Evolutionary conservation across 2,329 filamentous ascomycete genomes (phyloP).

Genomic region (Venturia oleaginea): DNA sequence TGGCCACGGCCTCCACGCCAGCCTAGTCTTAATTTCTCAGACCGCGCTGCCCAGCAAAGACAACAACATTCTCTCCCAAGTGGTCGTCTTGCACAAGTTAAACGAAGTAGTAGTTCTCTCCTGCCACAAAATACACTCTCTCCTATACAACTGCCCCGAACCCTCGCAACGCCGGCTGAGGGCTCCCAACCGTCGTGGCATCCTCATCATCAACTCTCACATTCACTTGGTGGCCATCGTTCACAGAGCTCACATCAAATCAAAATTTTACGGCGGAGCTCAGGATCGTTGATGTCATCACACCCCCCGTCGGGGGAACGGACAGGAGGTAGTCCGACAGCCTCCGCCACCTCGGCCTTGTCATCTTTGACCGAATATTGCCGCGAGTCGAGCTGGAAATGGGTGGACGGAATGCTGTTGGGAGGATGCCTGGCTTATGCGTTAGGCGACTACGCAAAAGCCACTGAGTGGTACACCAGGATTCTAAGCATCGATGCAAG

Average conservation of each 20-base stretch:
- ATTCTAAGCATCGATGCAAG: constrained; percentile 50
- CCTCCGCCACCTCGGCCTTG: constrained; percentile 57
- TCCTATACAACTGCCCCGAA: not conserved
- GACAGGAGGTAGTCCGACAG: constrained; percentile 21
- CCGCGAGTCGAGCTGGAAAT: constrained; percentile 72
- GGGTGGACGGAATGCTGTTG: constrained; percentile 87
- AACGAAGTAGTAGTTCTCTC: constrained; percentile 19
- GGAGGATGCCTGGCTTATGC: constrained; percentile 90
- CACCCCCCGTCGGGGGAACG: not conserved
- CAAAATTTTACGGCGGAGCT: constrained; percentile 10
- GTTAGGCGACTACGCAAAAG: constrained; percentile 71
- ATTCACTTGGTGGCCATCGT: not conserved
- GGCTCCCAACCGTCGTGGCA: not conserved
- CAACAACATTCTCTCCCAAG: not conserved
- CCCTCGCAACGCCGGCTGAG: not conserved
- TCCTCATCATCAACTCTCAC: constrained; percentile 2
- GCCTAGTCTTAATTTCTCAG: constrained; percentile 42
- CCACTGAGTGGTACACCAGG: constrained; percentile 64
- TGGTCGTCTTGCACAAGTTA: constrained; percentile 24
- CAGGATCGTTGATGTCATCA: constrained; percentile 4
- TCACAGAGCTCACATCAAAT: not conserved
- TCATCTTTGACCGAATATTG: constrained; percentile 66
- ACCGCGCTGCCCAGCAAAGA: constrained; percentile 25
- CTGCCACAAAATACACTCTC: not conserved
- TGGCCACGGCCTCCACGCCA: constrained; percentile 54